These are phyloP conservation scores for Chamaecrista fasciculata DNA, from an alignment of 306 rosid genomes.

Conservation along the genomic window DNA sequence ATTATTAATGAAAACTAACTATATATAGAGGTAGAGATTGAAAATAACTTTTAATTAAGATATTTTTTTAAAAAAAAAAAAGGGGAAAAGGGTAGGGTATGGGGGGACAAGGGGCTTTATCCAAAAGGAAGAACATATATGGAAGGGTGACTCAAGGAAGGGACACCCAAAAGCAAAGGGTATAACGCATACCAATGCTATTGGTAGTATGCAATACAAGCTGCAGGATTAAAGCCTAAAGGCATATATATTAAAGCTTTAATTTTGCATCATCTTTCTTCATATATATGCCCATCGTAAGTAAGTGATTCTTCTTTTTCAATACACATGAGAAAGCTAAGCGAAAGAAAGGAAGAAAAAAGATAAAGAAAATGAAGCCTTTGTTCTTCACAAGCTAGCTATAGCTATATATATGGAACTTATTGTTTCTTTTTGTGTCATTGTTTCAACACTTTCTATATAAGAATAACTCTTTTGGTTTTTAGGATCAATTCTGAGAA, in stretches of 20 bases:
- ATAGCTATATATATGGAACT: slow-evolving; percentile 22
- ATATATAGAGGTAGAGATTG: no score
- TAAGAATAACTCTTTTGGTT: slow-evolving; percentile 28
- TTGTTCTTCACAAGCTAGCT: slow-evolving; percentile 48
- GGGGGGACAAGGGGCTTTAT: slow-evolving; percentile 41
- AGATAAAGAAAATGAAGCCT: slow-evolving; percentile 26
- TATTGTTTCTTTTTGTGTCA: slow-evolving; percentile 24
- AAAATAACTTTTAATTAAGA: neutral
- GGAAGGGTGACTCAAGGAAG: slow-evolving; percentile 49
- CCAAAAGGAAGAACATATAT: slow-evolving; percentile 34
- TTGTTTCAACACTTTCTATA: slow-evolving; percentile 36
- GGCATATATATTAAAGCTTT: slow-evolving; percentile 45
- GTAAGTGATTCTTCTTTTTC: slow-evolving; percentile 64
- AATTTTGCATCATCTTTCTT: slow-evolving; percentile 78
- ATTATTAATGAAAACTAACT: no score
- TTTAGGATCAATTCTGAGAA: slow-evolving; percentile 32
- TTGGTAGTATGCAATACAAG: slow-evolving; percentile 21
- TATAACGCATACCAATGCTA: slow-evolving; percentile 60
- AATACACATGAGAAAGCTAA: slow-evolving; percentile 31
- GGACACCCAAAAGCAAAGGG: slow-evolving; percentile 60
- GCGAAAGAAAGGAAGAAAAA: slow-evolving; percentile 16
- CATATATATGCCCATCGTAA: slow-evolving; percentile 47
- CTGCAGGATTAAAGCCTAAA: slow-evolving; percentile 31
- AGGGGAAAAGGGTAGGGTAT: neutral
- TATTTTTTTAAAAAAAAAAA: neutral